Conservation (phyloP, 805 yeast genomes). For the Saccharomycopsis sp. region DNA sequence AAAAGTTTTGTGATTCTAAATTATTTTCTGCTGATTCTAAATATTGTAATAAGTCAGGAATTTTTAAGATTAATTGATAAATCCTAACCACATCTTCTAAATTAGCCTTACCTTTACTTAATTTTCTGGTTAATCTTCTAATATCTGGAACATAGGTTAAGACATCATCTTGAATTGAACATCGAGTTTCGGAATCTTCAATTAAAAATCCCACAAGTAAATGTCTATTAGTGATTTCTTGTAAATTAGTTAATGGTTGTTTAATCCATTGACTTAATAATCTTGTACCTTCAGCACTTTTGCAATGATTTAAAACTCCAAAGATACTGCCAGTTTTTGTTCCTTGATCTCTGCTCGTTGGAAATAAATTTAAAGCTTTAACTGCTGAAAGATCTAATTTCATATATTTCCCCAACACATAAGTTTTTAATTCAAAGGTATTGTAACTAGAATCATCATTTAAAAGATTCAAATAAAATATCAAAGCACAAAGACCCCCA, state of each 20-base stretch:
- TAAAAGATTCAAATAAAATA: conserved; percentile 58
- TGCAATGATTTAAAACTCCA: conserved; percentile 82
- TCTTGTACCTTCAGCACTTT: conserved; percentile 81
- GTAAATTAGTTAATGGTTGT: conserved; percentile 73
- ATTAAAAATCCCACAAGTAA: conserved; percentile 61
- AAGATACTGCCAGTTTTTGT: conserved; percentile 51
- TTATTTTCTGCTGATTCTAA: conserved; percentile 35
- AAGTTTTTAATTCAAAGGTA: conserved; percentile 45
- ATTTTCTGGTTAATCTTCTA: conserved; percentile 60
- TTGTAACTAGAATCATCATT: conserved; percentile 46
- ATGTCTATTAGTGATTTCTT: conserved; percentile 58
- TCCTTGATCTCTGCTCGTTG: conserved; percentile 36
- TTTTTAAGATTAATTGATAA: conserved; percentile 62
- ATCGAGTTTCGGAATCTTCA: conserved; percentile 59
- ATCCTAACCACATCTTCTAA: conserved; percentile 85
- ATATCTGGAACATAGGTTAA: conserved; percentile 75
- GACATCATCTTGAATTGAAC: conserved; percentile 54
- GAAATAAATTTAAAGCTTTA: conserved; percentile 78
- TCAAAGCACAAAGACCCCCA: conserved; percentile 55
- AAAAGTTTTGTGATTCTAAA: conserved; percentile 20
- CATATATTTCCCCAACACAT: conserved; percentile 74
- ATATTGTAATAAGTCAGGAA: conserved; percentile 58
- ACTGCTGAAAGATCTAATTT: conserved; percentile 86
- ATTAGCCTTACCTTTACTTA: conserved; percentile 42
- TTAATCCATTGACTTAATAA: conserved; percentile 89